Percentiles rank a stretch among this genome's conserved stretches.
phyloP scores from a whole-genome alignment of 345 rosid genomes.

The Populus deltoides region DNA sequence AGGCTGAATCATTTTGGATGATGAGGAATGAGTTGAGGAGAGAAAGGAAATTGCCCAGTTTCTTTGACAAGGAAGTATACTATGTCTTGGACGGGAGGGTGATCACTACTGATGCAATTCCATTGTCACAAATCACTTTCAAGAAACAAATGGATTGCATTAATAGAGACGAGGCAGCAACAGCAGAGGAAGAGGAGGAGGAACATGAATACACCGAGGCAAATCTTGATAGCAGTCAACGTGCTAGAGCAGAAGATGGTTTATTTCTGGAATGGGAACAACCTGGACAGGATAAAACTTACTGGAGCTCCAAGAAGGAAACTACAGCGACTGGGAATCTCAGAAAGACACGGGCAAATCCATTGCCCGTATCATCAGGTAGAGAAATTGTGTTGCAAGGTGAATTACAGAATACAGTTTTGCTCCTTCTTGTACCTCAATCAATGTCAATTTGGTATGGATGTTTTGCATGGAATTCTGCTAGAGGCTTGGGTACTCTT shows the following conservation, averaged over 20 bases:
- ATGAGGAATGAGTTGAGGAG: conserved; percentile 27
- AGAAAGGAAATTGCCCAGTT: conserved; percentile 33
- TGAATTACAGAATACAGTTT: neutral
- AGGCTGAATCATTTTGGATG: conserved; percentile 33
- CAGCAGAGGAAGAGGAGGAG: neutral
- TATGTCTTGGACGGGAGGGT: conserved; percentile 17
- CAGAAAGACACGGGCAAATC: neutral
- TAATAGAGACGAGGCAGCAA: conserved; percentile 2
- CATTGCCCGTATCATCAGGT: conserved; percentile 8
- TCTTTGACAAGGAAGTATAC: conserved; percentile 32
- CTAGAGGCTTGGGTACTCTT: neutral
- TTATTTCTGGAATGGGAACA: conserved; percentile 13
- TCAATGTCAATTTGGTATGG: neutral
- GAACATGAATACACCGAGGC: neutral
- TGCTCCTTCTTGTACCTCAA: neutral
- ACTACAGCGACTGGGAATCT: neutral
- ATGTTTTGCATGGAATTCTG: neutral
- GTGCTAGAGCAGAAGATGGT: neutral
- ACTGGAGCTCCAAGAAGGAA: conserved; percentile 21
- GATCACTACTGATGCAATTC: conserved; percentile 21
- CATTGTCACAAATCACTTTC: conserved; percentile 17
- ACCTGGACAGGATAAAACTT: conserved; percentile 5
- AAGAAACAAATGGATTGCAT: neutral
- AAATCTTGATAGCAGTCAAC: conserved; percentile 6
- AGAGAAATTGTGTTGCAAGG: neutral